phyloP scores from a whole-genome alignment of 2,329 filamentous ascomycete species.

The Penicillium janthinellum region DNA sequence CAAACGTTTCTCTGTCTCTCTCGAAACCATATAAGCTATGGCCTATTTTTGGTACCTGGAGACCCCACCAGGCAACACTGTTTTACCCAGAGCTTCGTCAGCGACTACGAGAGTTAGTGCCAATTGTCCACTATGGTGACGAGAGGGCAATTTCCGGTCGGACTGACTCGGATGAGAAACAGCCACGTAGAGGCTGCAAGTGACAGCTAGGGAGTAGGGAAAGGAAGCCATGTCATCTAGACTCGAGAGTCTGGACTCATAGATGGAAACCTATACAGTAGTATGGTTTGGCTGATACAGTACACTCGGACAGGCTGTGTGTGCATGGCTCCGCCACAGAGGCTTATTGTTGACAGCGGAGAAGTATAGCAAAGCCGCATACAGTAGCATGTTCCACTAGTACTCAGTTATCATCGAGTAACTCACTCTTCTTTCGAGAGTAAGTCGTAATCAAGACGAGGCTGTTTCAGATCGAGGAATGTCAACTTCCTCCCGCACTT shows the following conservation, averaged over 20 bases:
- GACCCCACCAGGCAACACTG: slow-evolving; percentile 24
- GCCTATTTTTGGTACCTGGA: slow-evolving; percentile 24
- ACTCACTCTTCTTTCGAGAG: not conserved
- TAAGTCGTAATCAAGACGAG: not conserved
- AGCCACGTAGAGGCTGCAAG: not conserved
- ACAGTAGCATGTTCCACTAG: not conserved
- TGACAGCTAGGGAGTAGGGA: not conserved
- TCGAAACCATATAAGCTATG: not conserved
- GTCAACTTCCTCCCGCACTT: not conserved
- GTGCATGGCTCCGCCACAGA: slow-evolving; percentile 1
- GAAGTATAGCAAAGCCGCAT: not conserved
- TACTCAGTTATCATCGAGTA: not conserved
- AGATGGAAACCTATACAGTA: too few species aligned
- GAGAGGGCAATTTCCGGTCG: slow-evolving; percentile 1
- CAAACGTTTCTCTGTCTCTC: not conserved
- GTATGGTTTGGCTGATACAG: not conserved
- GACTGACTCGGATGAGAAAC: not conserved
- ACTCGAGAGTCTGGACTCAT: too few species aligned
- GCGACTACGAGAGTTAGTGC: slow-evolving; percentile 3
- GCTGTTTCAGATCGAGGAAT: not conserved
- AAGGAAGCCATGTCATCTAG: not conserved
- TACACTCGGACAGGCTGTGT: not conserved
- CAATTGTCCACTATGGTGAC: not conserved
- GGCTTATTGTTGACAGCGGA: not conserved
- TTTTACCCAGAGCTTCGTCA: slow-evolving; percentile 20